phyloP scores from a whole-genome alignment of 2,329 filamentous ascomycete species.

The Dissoconium aciculare region DNA sequence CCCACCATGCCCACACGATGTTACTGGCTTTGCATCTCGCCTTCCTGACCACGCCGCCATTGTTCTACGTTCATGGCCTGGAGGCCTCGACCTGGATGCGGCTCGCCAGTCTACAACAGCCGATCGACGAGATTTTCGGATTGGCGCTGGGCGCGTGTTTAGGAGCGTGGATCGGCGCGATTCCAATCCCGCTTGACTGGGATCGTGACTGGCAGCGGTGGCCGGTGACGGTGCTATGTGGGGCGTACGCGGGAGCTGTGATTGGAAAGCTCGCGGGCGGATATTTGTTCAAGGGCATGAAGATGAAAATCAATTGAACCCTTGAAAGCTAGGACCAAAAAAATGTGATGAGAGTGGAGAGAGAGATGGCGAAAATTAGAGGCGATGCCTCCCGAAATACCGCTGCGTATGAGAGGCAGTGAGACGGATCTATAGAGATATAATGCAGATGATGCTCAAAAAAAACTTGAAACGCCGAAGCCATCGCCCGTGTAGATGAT shows the following conservation, averaged over 20 bases:
- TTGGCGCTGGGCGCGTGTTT: constrained; percentile 61
- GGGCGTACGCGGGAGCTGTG: constrained; percentile 64
- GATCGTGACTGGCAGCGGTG: constrained; percentile 98
- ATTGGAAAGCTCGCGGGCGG: constrained; percentile 51
- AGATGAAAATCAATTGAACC: constrained; percentile 24
- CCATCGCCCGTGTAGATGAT: no score
- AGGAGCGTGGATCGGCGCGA: constrained; percentile 83
- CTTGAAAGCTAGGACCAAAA: no score
- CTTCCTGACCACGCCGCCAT: constrained; percentile 59
- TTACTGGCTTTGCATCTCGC: constrained; percentile 71
- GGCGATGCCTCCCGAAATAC: no score
- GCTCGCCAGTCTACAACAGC: constrained; percentile 51
- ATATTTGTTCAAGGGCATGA: constrained; percentile 31
- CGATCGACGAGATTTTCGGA: constrained; percentile 74
- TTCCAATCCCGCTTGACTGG: constrained; percentile 95
- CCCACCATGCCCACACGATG: constrained; percentile 61
- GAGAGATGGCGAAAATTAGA: no score
- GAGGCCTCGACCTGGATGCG: constrained; percentile 55
- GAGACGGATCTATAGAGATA: no score
- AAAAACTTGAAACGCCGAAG: no score
- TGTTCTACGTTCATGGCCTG: constrained; percentile 76
- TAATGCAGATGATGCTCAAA: no score
- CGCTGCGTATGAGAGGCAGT: no score
- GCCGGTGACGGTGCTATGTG: constrained; percentile 80
- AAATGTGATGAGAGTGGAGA: no score